Conservation (phyloP, 805 yeast genomes). For the Wickerhamiella allomyrinae region DNA sequence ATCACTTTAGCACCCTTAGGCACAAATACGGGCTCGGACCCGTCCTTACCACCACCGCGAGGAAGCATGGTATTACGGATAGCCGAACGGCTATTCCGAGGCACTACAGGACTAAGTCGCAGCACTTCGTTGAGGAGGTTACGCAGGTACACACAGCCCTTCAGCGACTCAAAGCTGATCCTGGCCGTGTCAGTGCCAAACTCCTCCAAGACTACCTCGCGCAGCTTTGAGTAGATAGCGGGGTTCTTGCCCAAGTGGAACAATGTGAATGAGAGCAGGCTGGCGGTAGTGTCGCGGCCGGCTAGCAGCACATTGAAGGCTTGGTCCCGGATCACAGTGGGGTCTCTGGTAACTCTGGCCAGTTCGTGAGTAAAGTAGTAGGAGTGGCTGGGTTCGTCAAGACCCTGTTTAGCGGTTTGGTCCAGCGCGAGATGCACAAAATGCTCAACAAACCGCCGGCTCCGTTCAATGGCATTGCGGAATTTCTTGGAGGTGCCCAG, state of each 20-base stretch:
- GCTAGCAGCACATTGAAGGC: slow-evolving; percentile 34
- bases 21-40: slow-evolving; percentile 25
- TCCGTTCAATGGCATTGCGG: slow-evolving; percentile 21
- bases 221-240: slow-evolving; percentile 25
- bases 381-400: slow-evolving; percentile 12
- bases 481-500: slow-evolving; percentile 19
- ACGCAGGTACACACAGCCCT: slow-evolving; percentile 31
- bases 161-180: slow-evolving; percentile 31
- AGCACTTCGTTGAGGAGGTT: slow-evolving; percentile 32
- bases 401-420: slow-evolving; percentile 19
- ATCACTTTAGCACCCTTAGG: slow-evolving; percentile 27
- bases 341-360: slow-evolving; percentile 32
- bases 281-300: slow-evolving; percentile 39
- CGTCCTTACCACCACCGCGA: slow-evolving; percentile 32
- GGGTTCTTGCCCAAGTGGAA: slow-evolving; percentile 32
- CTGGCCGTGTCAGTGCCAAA: slow-evolving; percentile 15
- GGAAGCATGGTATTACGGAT: slow-evolving; percentile 32
- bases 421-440: slow-evolving; percentile 29
- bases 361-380: slow-evolving; percentile 34
- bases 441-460: slow-evolving; percentile 26
- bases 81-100: slow-evolving; percentile 31
- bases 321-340: slow-evolving; percentile 32
- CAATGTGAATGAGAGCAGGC: slow-evolving; percentile 30
- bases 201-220: slow-evolving; percentile 16
- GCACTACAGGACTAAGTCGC: slow-evolving; percentile 35